Base-by-base conservation (phyloP, 768 basidiomycete species). In the Botryobasidium botryosum region DNA sequence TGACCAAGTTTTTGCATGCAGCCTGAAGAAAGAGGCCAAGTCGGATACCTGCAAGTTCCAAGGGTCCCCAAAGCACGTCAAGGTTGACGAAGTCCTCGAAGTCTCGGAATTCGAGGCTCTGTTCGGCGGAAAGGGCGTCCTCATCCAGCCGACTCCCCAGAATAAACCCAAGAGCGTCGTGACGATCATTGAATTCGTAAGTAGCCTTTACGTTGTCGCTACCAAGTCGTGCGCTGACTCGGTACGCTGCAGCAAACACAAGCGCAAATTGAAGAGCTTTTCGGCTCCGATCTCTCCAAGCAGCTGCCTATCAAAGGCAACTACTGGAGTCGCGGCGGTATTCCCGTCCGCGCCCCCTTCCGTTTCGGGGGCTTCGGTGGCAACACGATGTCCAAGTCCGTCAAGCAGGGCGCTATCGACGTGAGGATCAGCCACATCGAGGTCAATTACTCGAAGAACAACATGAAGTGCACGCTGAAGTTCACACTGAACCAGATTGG, bases 21-120 rank as follows among this genome's bases (percentile, higher is more conserved):
- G 64, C 17, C 45, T 66, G 36, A 65, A 66, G 53, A 66, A 65
- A 46, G 63, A 64, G 47, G 64, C 62, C 54, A 65, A 65, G 53
- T 55, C 57, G 4, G 62, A 61, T 41, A 45, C 44, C 1, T 53
- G 60, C 53, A 67, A 67, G 43, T 67, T 67, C 56, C 63, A 65
- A 53, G 64, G 64, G 15, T 35, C 55, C 0, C 20, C 52, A 2
- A 66, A 65, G 55, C 58, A 55, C 2, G 57, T 66, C 53, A 66
- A 65, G 43, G 51, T 66, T 42, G 64, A 66, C 45, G 64, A 67
- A 46, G 57, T 67, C 4, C 55, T 61, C 39, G 61, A 64, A 46
- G 46, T 51, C 33, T 47, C 50, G 42, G 64, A 64, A 43, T 66
- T 66, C 42, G 53, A 64, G 24, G 27, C 49, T 24, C 43, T 66